Conservation (phyloP, 495 filamentous ascomycete species). For the Penicillium bialowiezense region DNA sequence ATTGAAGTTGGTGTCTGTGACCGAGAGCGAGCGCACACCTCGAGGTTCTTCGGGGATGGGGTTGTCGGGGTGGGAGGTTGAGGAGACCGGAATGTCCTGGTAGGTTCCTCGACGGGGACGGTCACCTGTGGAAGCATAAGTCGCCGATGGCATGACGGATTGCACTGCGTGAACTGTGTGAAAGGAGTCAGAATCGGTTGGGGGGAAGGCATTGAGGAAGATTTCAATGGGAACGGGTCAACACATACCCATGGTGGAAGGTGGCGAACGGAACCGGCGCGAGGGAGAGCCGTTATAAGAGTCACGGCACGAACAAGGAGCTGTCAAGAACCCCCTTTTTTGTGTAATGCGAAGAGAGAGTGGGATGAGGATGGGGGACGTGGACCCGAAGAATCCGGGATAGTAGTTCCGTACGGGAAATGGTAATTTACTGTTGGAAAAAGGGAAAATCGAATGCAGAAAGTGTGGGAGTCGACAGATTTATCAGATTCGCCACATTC, state of each 20-base stretch:
- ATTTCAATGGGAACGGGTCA: background rate
- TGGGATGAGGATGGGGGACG: constrained; percentile 28
- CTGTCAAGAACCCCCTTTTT: background rate
- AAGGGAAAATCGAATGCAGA: background rate
- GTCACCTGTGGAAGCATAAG: constrained; percentile 22
- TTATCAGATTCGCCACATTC: constrained; percentile 34
- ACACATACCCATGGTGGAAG: constrained; percentile 18
- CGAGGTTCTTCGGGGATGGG: constrained; percentile 56
- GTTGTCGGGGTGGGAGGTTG: constrained; percentile 54
- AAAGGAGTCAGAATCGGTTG: background rate
- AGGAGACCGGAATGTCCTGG: constrained; percentile 40
- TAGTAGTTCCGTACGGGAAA: constrained; percentile 22
- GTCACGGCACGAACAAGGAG: background rate
- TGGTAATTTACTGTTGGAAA: constrained; percentile 14
- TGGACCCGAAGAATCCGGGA: constrained; percentile 29
- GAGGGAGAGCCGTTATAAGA: background rate
- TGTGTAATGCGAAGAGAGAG: constrained; percentile 8
- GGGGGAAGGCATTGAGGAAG: background rate
- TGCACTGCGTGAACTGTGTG: constrained; percentile 35
- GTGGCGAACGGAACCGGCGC: background rate
- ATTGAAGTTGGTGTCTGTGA: constrained; percentile 43
- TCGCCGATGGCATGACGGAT: constrained; percentile 27
- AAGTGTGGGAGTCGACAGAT: constrained; percentile 9
- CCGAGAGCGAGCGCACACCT: constrained; percentile 36
- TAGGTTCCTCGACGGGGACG: constrained; percentile 28